phyloP scores from a whole-genome alignment of 2,329 filamentous ascomycete genomes.

The Botrytis galanthina region DNA sequence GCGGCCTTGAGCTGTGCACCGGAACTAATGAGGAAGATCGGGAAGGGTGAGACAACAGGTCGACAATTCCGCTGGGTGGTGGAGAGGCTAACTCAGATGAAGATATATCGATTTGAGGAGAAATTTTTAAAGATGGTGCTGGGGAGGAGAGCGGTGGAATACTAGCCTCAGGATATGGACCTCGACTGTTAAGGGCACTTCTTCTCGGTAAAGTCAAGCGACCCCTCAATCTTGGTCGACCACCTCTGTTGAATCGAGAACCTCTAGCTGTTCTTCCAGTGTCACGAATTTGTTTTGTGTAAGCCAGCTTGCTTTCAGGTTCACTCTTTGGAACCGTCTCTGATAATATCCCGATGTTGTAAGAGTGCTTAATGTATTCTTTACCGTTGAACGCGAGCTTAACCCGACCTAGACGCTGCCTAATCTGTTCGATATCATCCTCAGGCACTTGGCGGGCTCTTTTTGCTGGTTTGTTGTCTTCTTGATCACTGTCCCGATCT shows the following conservation, averaged over 20 bases:
- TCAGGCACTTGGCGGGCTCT: neutral
- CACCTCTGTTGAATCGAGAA: neutral
- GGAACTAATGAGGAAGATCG: neutral
- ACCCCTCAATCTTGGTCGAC: neutral
- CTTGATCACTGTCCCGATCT: neutral
- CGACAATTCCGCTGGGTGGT: conserved; percentile 31
- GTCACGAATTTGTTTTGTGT: neutral
- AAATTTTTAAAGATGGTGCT: conserved; percentile 9
- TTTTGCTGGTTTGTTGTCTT: neutral
- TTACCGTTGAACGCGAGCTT: neutral
- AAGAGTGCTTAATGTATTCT: conserved; percentile 16
- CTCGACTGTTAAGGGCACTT: neutral
- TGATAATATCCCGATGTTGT: neutral
- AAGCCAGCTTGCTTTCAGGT: too few relatives aligned
- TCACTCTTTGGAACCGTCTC: too few relatives aligned
- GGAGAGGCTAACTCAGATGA: conserved; percentile 25
- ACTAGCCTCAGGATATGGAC: neutral
- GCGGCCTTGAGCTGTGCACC: conserved; percentile 17
- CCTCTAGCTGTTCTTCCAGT: neutral
- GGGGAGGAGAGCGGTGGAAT: neutral
- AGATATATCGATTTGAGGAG: conserved; percentile 22
- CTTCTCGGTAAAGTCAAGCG: neutral
- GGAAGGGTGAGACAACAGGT: neutral
- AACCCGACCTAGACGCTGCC: neutral
- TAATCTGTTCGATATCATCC: neutral